Conservation (phyloP, 1,284 basidiomycete genomes). For the Irpex lacteus region DNA sequence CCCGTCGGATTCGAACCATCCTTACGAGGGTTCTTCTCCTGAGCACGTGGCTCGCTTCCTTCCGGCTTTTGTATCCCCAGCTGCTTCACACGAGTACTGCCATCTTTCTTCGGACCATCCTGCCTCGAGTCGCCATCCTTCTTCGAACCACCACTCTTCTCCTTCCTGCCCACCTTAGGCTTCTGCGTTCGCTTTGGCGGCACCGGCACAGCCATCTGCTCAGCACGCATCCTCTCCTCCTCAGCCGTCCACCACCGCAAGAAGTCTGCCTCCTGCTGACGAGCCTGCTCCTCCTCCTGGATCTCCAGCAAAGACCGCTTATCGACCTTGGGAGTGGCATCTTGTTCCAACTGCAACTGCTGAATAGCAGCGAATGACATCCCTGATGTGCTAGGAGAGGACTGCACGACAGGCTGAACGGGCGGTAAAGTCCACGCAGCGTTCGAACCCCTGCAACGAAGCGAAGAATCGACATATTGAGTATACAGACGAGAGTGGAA, state of each 20-base stretch:
- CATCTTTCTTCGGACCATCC: too few species aligned
- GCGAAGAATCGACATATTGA: not conserved
- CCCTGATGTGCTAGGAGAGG: constrained; percentile 29
- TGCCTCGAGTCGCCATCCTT: not conserved
- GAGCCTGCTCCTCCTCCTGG: constrained; percentile 76
- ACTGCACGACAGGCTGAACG: constrained; percentile 39
- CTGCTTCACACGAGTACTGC: not conserved
- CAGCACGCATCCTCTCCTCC: constrained; percentile 61
- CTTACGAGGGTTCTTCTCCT: not conserved
- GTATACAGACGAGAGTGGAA: not conserved
- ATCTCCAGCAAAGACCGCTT: constrained; percentile 76
- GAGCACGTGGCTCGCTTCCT: not conserved
- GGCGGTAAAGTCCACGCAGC: constrained; percentile 57
- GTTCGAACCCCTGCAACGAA: constrained; percentile 33
- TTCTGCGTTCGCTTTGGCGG: not conserved
- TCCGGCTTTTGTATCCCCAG: not conserved
- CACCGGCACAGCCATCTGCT: constrained; percentile 28
- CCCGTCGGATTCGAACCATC: not conserved
- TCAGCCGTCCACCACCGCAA: constrained; percentile 85
- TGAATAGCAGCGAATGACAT: constrained; percentile 85
- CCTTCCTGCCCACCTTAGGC: not conserved
- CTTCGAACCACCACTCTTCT: not conserved
- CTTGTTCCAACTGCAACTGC: constrained; percentile 64
- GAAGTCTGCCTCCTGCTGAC: constrained; percentile 72
- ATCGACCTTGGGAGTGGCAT: constrained; percentile 38